Evolutionary conservation across 208 protist genomes (phyloP), one percentile per base, ranked within the genome.

Genomic region (Sergeia podlipaevii): DNA sequence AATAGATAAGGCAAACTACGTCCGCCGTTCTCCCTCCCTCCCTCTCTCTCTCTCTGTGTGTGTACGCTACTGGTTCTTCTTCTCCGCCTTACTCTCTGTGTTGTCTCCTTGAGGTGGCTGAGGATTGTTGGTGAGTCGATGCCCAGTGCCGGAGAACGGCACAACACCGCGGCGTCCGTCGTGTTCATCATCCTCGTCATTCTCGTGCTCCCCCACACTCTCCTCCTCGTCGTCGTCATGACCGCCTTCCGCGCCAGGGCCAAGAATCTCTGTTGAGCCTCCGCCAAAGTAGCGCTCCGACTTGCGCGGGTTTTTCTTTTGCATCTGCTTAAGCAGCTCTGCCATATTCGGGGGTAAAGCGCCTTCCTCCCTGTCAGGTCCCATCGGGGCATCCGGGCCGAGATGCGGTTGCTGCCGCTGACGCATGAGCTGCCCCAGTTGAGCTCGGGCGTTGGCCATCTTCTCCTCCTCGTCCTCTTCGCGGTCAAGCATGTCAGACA

Each of bases 261-360:
- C 73, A 6, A 80, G 38, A 38, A 72, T 80, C 48, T 85, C 73
- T 13, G 81, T 89, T 6, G 81, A 85, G 4, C 38, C 55, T 8
- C 81, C 75, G 51, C 76, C 83, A 52, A 77, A 87, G 55, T 87
- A 91, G 11, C 62, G 63, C 41, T 85, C 80, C 17, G 65, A 75
- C 60, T 84, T 90, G n/a, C 33, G 33, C 4, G 32, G 45, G 1
- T 43, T 32, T 10, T 37, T 10, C 18, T 43, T 54, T 56, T 78
- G 7, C 32, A 26, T 15, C 11, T 21, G 23, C n/a, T n/a, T n/a
- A n/a, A n/a, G n/a, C n/a, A n/a, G n/a, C n/a, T n/a, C n/a, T n/a
- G n/a, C n/a, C n/a, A n/a, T n/a, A n/a, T n/a, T n/a, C n/a, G n/a
- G n/a, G n/a, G n/a, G n/a, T n/a, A n/a, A n/a, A n/a, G n/a, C n/a